Conservation (phyloP, 805 yeast genomes). For the Kurtzmaniella fragi region DNA sequence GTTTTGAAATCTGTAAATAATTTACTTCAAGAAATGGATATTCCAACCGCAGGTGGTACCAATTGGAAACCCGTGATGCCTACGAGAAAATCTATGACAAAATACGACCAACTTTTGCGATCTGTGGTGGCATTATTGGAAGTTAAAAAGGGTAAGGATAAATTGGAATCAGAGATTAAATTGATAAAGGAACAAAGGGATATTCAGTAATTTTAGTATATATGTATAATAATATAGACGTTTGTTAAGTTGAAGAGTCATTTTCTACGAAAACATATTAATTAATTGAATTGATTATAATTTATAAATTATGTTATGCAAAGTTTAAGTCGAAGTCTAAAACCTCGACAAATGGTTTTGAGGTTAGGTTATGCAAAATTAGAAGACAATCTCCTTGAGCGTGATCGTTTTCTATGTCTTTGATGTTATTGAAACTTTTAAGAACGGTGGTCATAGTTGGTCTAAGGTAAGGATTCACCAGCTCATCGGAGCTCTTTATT, state of each 20-base stretch:
- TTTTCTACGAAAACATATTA: no score
- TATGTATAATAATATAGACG: neutral
- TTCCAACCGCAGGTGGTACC: constrained; percentile 54
- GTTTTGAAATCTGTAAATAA: constrained; percentile 70
- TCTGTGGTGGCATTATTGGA: constrained; percentile 71
- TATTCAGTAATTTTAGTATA: constrained; percentile 11
- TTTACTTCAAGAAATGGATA: constrained; percentile 69
- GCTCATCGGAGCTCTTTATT: neutral
- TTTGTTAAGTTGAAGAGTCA: no score
- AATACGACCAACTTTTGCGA: constrained; percentile 70
- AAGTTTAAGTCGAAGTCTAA: no score
- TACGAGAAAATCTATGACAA: constrained; percentile 68
- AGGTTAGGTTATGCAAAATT: no score
- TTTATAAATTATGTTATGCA: no score
- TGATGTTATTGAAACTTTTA: no score
- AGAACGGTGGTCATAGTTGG: no score
- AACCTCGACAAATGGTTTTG: no score
- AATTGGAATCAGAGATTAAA: constrained; percentile 69
- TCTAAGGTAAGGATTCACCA: no score
- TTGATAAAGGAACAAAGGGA: constrained; percentile 40
- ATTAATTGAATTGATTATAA: no score
- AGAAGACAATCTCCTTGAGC: no score
- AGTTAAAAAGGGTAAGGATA: constrained; percentile 81
- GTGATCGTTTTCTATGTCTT: no score
- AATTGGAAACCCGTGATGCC: constrained; percentile 78